phyloP scores from a whole-genome alignment of 345 rosid species.

The Eucalyptus sp. region DNA sequence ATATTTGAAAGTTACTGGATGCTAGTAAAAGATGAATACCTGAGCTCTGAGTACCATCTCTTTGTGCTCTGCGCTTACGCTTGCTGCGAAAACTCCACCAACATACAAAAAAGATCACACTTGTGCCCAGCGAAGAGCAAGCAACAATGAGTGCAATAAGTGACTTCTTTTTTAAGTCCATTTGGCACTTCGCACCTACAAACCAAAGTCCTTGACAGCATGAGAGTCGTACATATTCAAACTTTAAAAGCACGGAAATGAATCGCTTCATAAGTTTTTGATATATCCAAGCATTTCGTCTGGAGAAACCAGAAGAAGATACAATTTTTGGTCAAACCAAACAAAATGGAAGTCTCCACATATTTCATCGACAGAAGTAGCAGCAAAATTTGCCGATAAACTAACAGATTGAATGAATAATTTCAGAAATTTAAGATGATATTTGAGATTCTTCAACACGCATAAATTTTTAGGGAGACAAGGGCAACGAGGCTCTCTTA shows the following conservation, averaged over 20 bases:
- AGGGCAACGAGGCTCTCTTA: neutral
- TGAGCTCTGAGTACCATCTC: slow-evolving; percentile 23
- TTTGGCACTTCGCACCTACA: slow-evolving; percentile 12
- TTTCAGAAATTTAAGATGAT: neutral
- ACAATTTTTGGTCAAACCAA: neutral
- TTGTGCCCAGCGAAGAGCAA: slow-evolving; percentile 34
- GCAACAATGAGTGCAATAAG: slow-evolving; percentile 40
- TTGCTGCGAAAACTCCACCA: slow-evolving; percentile 40
- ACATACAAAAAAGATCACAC: slow-evolving; percentile 26
- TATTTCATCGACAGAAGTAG: neutral
- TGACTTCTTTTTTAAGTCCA: slow-evolving; percentile 27
- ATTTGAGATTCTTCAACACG: neutral
- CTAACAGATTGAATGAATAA: neutral
- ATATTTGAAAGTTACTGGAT: neutral
- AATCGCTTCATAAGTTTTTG: neutral
- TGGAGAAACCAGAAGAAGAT: neutral
- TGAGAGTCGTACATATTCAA: neutral
- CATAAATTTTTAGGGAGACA: neutral
- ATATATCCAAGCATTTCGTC: neutral
- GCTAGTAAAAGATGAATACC: slow-evolving; percentile 19
- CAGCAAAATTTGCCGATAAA: neutral
- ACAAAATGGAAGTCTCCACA: neutral
- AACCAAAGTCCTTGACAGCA: neutral
- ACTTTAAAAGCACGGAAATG: neutral
- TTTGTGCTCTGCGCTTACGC: slow-evolving; percentile 22